Evolutionary conservation across 495 filamentous ascomycete species (phyloP), one percentile per base, ranked within the genome.

Genomic region (Penicillium lividum): DNA sequence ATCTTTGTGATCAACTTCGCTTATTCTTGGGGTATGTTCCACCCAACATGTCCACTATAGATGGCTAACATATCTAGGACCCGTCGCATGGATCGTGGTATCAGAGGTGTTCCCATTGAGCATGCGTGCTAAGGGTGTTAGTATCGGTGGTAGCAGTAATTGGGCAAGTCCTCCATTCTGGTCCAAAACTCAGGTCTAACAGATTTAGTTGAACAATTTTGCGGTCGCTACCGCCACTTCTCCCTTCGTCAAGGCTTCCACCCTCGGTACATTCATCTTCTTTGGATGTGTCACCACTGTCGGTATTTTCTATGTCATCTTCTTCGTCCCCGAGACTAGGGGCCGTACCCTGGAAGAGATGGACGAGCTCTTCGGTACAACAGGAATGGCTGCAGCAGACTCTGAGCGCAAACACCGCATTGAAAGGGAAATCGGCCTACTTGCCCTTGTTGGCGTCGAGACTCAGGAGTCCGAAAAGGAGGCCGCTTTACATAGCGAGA

Each of bases 311-410:
- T 76, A 79, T 59, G 78, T 83, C 13, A 79, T 73, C 56, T 69
- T 75, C 65, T 73, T 83, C 47, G 81, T 83, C 59, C 80, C 81
- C 2, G 82, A 84, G 61, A 84, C 82, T 7, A 81, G 80, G 62
- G 80, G 82, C 63, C 79, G 78, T 55, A 84, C 82, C 6, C 66
- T 84, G 8, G 82, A 84, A 60, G 82, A 84, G 59, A 81, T 84
- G 63, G 82, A 84, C 56, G 69, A 79, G 44, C 56, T 83, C 11
- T 84, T 85, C 61, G 74, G 73, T 27, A 56, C 61, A n/a, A 51
- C 47, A n/a, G 71, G 70, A 3, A 59, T 76, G 60, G 75, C 73
- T 1, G 63, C 58, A 7, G 68, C 62, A 1, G 75, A 78, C 50
- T 59, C 61, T 16, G 64, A 60, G 18, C 63, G 66, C 38, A 75